Evolutionary conservation across 495 filamentous ascomycete species (phyloP).

Genomic region (Xylaria venustula): DNA sequence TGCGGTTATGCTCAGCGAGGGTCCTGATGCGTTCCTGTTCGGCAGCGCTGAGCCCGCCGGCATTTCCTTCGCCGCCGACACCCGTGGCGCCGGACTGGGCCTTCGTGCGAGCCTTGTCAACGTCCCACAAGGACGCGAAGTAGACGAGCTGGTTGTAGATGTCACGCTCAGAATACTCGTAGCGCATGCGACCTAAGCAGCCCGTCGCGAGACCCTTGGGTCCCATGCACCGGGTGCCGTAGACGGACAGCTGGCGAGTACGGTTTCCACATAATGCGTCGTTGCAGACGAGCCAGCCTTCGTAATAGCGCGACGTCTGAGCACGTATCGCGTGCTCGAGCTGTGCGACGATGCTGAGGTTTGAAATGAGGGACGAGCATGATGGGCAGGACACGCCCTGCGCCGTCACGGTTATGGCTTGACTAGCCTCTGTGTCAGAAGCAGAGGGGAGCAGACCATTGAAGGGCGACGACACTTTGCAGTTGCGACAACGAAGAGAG

Average conservation of each 20-base stretch:
- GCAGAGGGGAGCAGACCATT: slow-evolving; percentile 64
- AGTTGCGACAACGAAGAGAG: slow-evolving; percentile 73
- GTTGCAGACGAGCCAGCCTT: slow-evolving; percentile 87
- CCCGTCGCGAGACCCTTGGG: slow-evolving; percentile 76
- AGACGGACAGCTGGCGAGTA: slow-evolving; percentile 88
- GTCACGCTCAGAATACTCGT: slow-evolving; percentile 82
- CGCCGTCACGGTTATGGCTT: slow-evolving; percentile 47
- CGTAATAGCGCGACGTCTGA: slow-evolving; percentile 80
- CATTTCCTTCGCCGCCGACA: slow-evolving; percentile 37
- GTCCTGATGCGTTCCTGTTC: slow-evolving; percentile 57
- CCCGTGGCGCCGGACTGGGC: slow-evolving; percentile 28
- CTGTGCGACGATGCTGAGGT: slow-evolving; percentile 76
- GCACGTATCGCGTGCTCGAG: slow-evolving; percentile 79
- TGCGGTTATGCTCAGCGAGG: slow-evolving; percentile 76
- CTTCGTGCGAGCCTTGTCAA: slow-evolving; percentile 69
- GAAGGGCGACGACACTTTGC: slow-evolving; percentile 68
- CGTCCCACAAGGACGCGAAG: slow-evolving; percentile 82
- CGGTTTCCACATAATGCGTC: slow-evolving; percentile 82
- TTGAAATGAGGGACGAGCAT: slow-evolving; percentile 58
- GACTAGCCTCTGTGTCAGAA: not conserved
- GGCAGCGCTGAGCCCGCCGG: slow-evolving; percentile 35
- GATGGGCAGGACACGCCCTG: slow-evolving; percentile 74
- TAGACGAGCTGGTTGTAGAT: slow-evolving; percentile 95
- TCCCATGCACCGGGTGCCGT: slow-evolving; percentile 85
- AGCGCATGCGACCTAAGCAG: slow-evolving; percentile 85